Evolutionary conservation across 352 stramenopile species (phyloP), one percentile per base, ranked within the genome.

Genomic region (Pythium apleroticum): DNA sequence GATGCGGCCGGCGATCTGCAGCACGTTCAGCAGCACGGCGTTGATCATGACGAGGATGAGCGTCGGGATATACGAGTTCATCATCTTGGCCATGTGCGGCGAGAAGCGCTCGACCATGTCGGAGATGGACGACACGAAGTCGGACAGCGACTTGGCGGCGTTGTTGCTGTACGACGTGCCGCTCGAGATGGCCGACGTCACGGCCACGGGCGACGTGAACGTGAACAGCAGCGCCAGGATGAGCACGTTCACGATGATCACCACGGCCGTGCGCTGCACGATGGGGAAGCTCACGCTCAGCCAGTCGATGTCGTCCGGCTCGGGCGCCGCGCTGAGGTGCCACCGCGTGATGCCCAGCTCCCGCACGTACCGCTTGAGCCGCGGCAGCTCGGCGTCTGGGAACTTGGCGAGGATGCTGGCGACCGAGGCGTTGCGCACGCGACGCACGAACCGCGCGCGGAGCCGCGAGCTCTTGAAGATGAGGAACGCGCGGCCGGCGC

Each of bases 11-110:
- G 86, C 86, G 62, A 86, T 81, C 59, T 90, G 81, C 25, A 95
- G 70, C 30, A 92, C 85, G 54, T 95, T 95, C n/a, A 95, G 65
- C 7, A 95, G 71, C 62, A 93, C 83, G 37, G 80, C 77, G 61
- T 95, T 95, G 72, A 95, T 91, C 71, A 93, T 89, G 50, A 95
- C 84, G 33, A 95, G 77, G 60, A 92, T 91, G n/a, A 93, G 78
- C 28, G 84, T 93, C 19, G 84, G 84, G 55, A 93, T 81, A 72
- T 91, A 93, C 20, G 75, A 84, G 25, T 77, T 76, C 76, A 93
- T 79, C 70, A 91, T 70, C 65, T 90, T 89, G 52, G 84, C 84
- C 81, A 90, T 91, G 50, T 81, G 76, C n/a, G 82, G 83, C n/a
- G 84, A 91, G 61, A 90, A 74, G 41, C 67, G 68, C 59, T 83